Evolutionary conservation across 192 early-diverging fungal species (phyloP).

Genomic region (Spizellomyces punctatus): DNA sequence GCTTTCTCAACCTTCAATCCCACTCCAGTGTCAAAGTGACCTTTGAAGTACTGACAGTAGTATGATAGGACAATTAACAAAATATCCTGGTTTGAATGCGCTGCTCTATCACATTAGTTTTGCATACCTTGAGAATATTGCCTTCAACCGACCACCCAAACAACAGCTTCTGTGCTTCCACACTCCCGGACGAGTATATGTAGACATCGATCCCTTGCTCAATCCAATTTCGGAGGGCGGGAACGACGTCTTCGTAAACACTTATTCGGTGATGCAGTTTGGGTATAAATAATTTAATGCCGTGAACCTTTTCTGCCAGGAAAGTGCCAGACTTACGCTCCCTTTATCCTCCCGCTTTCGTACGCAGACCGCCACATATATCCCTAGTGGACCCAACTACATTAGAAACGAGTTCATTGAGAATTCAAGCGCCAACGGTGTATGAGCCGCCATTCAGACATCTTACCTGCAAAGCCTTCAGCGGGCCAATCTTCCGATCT

Average conservation of each 20-base stretch:
- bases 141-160: constrained; percentile 84
- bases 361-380: constrained; percentile 94
- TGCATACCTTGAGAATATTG: constrained; percentile 52
- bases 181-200: constrained; percentile 96
- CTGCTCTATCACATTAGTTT: constrained; percentile 34
- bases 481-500: constrained; percentile 88
- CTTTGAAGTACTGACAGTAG: constrained; percentile 65
- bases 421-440: not conserved
- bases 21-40: constrained; percentile 92
- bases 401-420: not conserved
- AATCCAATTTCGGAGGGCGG: constrained; percentile 75
- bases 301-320: not conserved
- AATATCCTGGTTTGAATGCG: no score
- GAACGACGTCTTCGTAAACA: constrained; percentile 87
- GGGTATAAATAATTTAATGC: not conserved
- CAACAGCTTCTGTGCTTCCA: constrained; percentile 90
- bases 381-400: constrained; percentile 40
- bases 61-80: not conserved
- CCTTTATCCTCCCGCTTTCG: constrained; percentile 70
- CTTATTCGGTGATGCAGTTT: constrained; percentile 25
- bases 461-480: constrained; percentile 81
- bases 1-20: constrained; percentile 72
- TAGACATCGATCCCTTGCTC: constrained; percentile 64
- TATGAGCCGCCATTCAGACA: constrained; percentile 1
- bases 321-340: constrained; percentile 60